Evolutionary conservation across 2,329 filamentous ascomycete genomes (phyloP), one percentile per base, ranked within the genome.

Genomic region (Calonectria crousiana): DNA sequence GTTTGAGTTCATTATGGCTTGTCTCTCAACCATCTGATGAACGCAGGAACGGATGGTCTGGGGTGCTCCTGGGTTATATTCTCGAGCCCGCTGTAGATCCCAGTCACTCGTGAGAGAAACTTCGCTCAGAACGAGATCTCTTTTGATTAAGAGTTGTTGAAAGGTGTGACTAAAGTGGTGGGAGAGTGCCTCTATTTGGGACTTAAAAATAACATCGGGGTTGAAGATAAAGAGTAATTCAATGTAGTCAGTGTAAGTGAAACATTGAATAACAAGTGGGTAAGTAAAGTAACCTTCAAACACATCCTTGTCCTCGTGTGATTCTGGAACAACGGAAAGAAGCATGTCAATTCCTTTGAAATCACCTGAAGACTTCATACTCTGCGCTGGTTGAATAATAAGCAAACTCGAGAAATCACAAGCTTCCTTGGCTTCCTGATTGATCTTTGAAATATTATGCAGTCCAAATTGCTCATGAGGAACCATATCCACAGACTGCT

Each of bases 391-490:
- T 18, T 82, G 82, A 3, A 84, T 74, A 4, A 82, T 77, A 2
- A 85, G 67, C 16, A 84, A 70, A 1, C 76, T 83, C 32, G 80
- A 79, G 28, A 84, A 84, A 0, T 69, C 70, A 38, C 79, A 81
- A 10, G 75, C 79, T 6, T 75, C 44, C 1, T 71, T 69, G 8
- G 66, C 62, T 1, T 73, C 76, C 11, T 71, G 2, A 18, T 66
- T 72, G 0, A 76, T 26, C n/a, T 56, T 71, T 58, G 76, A 73
- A 41, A 82, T 82, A 10, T 75, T 72, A 8, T 78, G 74, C 4
- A 80, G 32, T 2, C 79, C 79, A 4, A 58, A 36, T 11, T 81
- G 78, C 26, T 79, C 78, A 30, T 73, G 78, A 0, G 73, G 53
- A 11, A 79, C 76, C 68, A 76, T 78, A 1, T 77, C 74, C 1